These are phyloP conservation scores for Berkeleyomyces basicola DNA, from an alignment of 2,329 filamentous ascomycete species.

Conservation along the genomic window DNA sequence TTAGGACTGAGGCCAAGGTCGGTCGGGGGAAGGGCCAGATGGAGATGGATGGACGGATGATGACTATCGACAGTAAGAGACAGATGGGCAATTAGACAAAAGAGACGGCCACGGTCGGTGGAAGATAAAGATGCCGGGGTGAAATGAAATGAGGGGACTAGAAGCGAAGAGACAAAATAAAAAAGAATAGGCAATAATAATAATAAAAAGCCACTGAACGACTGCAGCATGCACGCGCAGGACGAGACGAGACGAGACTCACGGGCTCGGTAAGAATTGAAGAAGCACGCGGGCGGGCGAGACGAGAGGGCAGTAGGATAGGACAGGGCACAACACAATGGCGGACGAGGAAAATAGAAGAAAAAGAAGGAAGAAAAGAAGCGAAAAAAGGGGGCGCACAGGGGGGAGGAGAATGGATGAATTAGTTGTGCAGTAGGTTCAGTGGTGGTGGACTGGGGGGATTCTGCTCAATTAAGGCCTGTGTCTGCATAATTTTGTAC, in stretches of 20 bases:
- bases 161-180: background rate
- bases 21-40: too few species aligned
- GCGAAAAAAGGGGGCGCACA: background rate
- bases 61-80: background rate
- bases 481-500: too few species aligned
- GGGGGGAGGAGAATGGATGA: background rate
- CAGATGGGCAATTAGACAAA: background rate
- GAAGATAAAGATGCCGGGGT: background rate
- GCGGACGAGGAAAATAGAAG: background rate
- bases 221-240: background rate
- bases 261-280: background rate
- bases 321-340: background rate
- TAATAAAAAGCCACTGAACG: background rate
- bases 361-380: conserved; percentile 1
- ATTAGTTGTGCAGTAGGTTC: background rate
- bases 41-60: background rate
- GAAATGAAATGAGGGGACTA: conserved; percentile 4
- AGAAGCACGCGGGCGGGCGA: background rate
- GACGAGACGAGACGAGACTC: background rate
- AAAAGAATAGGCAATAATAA: background rate
- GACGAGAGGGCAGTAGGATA: background rate
- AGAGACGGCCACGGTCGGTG: background rate
- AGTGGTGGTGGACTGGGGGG: background rate
- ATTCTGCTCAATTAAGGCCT: too few species aligned
- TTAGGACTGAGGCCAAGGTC: background rate